Percentiles rank a stretch among this genome's conserved stretches.
phyloP scores from a whole-genome alignment of 1,284 basidiomycete species.

The Austroboletus novae-zelandiae region DNA sequence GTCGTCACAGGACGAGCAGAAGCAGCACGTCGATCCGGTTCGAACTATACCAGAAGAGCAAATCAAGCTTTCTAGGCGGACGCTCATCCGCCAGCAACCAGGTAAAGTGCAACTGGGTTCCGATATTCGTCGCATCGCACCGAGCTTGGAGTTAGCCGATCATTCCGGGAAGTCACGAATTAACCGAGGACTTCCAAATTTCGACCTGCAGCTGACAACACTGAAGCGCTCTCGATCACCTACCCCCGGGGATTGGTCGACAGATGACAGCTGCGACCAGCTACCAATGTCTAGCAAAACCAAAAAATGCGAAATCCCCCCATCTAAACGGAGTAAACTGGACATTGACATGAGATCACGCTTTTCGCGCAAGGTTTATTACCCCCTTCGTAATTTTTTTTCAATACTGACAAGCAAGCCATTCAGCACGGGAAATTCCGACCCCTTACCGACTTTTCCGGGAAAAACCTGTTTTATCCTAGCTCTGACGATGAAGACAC shows the following conservation, averaged over 20 bases:
- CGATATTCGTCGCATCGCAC: slow-evolving; percentile 40
- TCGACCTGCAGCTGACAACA: slow-evolving; percentile 52
- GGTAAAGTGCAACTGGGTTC: slow-evolving; percentile 6
- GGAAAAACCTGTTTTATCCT: slow-evolving; percentile 19
- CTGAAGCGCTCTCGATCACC: slow-evolving; percentile 37
- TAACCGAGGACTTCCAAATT: slow-evolving; percentile 41
- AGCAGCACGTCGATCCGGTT: background rate
- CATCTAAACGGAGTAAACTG: slow-evolving; percentile 20
- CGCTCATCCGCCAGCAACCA: slow-evolving; percentile 35
- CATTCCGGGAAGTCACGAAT: slow-evolving; percentile 16
- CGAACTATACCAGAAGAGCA: slow-evolving; percentile 1
- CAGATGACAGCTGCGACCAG: slow-evolving; percentile 43
- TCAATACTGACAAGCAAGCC: slow-evolving; percentile 12
- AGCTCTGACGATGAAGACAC: slow-evolving; percentile 15
- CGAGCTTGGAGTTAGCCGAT: slow-evolving; percentile 43
- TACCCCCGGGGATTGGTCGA: slow-evolving; percentile 12
- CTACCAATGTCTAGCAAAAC: slow-evolving; percentile 40
- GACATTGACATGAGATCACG: background rate
- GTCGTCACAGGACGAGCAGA: slow-evolving; percentile 1
- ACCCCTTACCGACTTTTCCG: background rate
- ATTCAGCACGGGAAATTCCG: background rate
- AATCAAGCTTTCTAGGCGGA: slow-evolving; percentile 22
- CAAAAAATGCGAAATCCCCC: slow-evolving; percentile 5
- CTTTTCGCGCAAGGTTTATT: slow-evolving; percentile 19
- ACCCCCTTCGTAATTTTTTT: background rate